A percentile compares a stretch with the other conserved stretches of the same genome.
Evolutionary conservation across 441 rosid genomes (phyloP).

Genomic region (Bocquillonia castaneifolia): DNA sequence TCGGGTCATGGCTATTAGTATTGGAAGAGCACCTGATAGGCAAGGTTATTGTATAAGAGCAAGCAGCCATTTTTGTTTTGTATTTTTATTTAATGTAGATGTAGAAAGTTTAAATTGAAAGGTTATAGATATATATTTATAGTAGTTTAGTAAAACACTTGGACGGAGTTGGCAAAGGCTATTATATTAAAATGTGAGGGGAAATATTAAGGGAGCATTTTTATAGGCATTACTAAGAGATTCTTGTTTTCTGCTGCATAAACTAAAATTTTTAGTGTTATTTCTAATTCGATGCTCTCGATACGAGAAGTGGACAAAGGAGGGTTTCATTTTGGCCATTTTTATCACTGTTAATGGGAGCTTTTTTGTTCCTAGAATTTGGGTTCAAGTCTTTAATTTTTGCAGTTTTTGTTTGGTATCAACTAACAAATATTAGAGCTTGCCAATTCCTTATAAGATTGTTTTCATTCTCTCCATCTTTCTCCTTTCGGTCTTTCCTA

Average conservation of each 20-base stretch:
- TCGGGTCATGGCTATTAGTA: conserved; percentile 24
- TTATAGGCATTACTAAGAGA: conserved; percentile 13
- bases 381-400: conserved; percentile 11
- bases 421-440: neutral
- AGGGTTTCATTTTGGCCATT: neutral
- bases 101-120: conserved; percentile 31
- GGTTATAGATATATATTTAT: conserved; percentile 29
- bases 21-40: conserved; percentile 27
- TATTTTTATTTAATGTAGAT: neutral
- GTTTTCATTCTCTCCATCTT: neutral
- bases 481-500: neutral
- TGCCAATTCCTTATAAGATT: neutral
- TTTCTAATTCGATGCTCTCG: conserved; percentile 22
- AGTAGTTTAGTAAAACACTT: neutral
- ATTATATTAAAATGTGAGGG: neutral
- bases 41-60: conserved; percentile 23
- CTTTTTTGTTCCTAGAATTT: conserved; percentile 11
- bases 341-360: neutral
- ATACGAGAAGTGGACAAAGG: neutral
- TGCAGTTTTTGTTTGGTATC: neutral
- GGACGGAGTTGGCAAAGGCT: conserved; percentile 27
- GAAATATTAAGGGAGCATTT: conserved; percentile 19
- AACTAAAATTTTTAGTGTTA: neutral
- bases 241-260: neutral
- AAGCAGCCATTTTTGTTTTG: conserved; percentile 31